A percentile compares a stretch with the other conserved stretches of the same genome.
Evolutionary conservation across 2,329 filamentous ascomycete genomes (phyloP).

Genomic region (Pseudopithomyces maydicus): DNA sequence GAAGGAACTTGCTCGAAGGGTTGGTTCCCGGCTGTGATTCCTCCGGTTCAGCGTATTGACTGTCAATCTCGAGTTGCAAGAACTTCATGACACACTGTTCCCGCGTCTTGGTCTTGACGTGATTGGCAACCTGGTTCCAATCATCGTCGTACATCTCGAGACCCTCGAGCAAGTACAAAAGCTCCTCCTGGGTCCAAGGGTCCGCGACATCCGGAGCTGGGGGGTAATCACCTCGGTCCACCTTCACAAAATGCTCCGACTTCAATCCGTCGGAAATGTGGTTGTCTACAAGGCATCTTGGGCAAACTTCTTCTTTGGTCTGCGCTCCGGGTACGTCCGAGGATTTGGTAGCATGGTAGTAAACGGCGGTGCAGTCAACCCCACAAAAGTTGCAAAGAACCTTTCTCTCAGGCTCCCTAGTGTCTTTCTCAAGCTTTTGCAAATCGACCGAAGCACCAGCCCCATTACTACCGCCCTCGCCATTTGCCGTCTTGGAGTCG

Average conservation of each 20-base stretch:
- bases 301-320: constrained; percentile 87
- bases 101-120: constrained; percentile 86
- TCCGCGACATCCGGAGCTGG: constrained; percentile 80
- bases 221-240: constrained; percentile 86
- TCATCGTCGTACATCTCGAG: constrained; percentile 94
- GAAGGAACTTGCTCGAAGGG: constrained; percentile 49
- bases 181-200: constrained; percentile 89
- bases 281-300: constrained; percentile 85
- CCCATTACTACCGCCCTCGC: constrained; percentile 75
- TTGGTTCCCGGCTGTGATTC: constrained; percentile 56
- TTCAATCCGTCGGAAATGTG: constrained; percentile 80
- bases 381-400: constrained; percentile 90
- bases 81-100: constrained; percentile 98
- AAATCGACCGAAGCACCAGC: constrained; percentile 61
- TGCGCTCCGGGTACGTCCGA: constrained; percentile 52
- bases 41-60: constrained; percentile 90
- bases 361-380: constrained; percentile 79
- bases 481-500: constrained; percentile 59
- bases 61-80: constrained; percentile 93
- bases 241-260: constrained; percentile 81
- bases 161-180: constrained; percentile 85
- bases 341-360: constrained; percentile 73
- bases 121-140: constrained; percentile 90
- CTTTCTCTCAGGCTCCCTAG: constrained; percentile 67
- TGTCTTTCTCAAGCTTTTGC: constrained; percentile 65